Evolutionary conservation across 169 alveolate genomes (phyloP), one percentile per base, ranked within the genome.

Genomic region (Eimeria tenella): DNA sequence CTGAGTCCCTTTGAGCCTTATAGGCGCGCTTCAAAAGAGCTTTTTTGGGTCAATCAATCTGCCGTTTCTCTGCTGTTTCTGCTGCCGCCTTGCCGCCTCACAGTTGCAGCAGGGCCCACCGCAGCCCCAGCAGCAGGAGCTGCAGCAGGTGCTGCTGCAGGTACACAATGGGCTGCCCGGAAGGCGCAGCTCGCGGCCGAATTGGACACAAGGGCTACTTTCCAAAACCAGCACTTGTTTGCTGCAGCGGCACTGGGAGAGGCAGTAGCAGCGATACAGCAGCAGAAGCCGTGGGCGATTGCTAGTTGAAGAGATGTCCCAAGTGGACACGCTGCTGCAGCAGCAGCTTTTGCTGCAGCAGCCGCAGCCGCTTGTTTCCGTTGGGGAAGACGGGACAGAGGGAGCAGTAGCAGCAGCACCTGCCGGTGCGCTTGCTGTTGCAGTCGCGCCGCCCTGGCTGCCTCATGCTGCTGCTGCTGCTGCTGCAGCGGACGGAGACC

Each of bases 341-440:
- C 84, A 74, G 84, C 84, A 74, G 84, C 84, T 74, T 31, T 15
- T 31, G 84, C 84, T 74, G 84, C 84, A 74, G 84, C 84, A 74
- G 84, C 84, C 84, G 25, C 63, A 74, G 56, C 84, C 21, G 15
- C 52, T 50, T 52, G 62, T 49, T 74, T 19, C 84, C 5, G 84
- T 49, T 31, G 84, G 84, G 31, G 52, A 74, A 56, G 79, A 70
- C 52, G 10, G 53, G 79, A 17, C 79, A 21, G 79, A 70, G 5
- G 84, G 52, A 73, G 55, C 17, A 21, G 82, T 50, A 73, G 52
- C 82, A 31, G 82, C 82, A 58, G 68, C 68, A 17, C 68, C 11
- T 10, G 68, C 68, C 11, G 68, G 21, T 10, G 77, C 9, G 13
- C 7, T 50, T n/a, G 4, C 58, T 11, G 82, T 0, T n/a, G 82